Evolutionary conservation across 2,329 filamentous ascomycete genomes (phyloP), one percentile per base, ranked within the genome.

Genomic region (Phialophora expanda): DNA sequence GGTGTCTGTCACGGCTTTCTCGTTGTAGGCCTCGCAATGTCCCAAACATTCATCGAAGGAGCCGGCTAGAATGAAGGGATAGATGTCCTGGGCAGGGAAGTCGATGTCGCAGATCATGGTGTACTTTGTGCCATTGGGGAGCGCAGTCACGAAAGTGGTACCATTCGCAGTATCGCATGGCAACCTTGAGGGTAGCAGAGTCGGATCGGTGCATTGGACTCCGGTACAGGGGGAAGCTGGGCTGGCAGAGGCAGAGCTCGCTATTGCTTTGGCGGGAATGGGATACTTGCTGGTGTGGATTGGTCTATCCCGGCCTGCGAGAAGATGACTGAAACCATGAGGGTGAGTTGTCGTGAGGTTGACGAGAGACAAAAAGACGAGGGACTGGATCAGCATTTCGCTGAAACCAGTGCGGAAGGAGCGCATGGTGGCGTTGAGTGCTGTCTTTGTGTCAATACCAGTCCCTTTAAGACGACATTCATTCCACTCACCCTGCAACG

Each of bases 21-120:
- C 30, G 55, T 75, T 75, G 64, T 66, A 74, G 12, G 60, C 56
- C 58, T 74, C 70, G 57, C 74, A 75, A 28, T 70, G 65, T 51
- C 64, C 65, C 46, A 74, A 62, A 63, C 74, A 75, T 14, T 69
- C 66, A 12, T 68, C 69, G 62, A 73, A 75, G 9, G 67, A 71
- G 50, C 65, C 66, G 8, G 70, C 72, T 9, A 69, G 68, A 38
- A 73, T 46, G 56, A 74, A 75, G 2, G 70, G 73, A 44, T 71
- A 71, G 65, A 71, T 69, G 41, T 74, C 68, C 54, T 72, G 66
- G 56, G 60, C 69, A 20, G 62, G 67, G 34, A 70, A 75, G 58
- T 75, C 73, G n/a, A 71, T 69, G 50, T 72, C 67, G 65, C 73
- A 75, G 54, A 74, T 62, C 20, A 74, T 60, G 24, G 69, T 66